Evolutionary conservation across 768 basidiomycete genomes (phyloP).

Genomic region (Dioszegia hungarica): DNA sequence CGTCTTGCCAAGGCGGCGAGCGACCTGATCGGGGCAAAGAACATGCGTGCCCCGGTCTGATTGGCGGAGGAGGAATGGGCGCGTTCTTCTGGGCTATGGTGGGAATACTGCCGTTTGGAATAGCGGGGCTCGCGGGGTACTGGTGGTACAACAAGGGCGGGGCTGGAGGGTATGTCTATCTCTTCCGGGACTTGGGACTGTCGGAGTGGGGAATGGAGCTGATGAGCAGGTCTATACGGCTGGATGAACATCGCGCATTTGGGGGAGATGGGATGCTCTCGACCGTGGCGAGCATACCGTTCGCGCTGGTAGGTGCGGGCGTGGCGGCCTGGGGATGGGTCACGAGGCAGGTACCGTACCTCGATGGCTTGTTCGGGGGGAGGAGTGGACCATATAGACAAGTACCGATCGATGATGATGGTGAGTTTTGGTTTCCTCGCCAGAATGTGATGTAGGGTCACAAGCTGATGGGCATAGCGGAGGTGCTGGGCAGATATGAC

Average conservation of each 20-base stretch:
- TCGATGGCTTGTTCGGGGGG: slow-evolving; percentile 41
- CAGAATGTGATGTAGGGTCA: not conserved
- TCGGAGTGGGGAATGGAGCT: slow-evolving; percentile 8
- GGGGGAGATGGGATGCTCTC: slow-evolving; percentile 54
- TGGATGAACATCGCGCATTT: slow-evolving; percentile 48
- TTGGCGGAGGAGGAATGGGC: slow-evolving; percentile 58
- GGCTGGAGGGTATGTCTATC: slow-evolving; percentile 62
- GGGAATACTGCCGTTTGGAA: slow-evolving; percentile 66
- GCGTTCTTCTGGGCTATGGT: slow-evolving; percentile 79
- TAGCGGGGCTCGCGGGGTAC: slow-evolving; percentile 70
- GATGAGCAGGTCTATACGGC: slow-evolving; percentile 32
- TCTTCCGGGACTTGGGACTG: too few relatives aligned
- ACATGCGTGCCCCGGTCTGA: slow-evolving; percentile 73
- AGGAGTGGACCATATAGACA: slow-evolving; percentile 40
- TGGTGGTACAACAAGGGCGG: slow-evolving; percentile 78
- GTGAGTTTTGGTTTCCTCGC: slow-evolving; percentile 17
- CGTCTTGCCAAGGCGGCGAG: slow-evolving; percentile 73
- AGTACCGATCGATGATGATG: slow-evolving; percentile 48
- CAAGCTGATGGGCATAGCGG: slow-evolving; percentile 12
- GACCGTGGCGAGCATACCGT: slow-evolving; percentile 81
- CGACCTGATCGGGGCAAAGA: slow-evolving; percentile 68
- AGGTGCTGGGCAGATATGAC: slow-evolving; percentile 32
- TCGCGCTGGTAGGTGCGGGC: slow-evolving; percentile 75
- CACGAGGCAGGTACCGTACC: slow-evolving; percentile 38
- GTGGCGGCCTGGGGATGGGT: slow-evolving; percentile 50